Base-by-base conservation (phyloP, 805 yeast species). In the Starmerella floris region DNA sequence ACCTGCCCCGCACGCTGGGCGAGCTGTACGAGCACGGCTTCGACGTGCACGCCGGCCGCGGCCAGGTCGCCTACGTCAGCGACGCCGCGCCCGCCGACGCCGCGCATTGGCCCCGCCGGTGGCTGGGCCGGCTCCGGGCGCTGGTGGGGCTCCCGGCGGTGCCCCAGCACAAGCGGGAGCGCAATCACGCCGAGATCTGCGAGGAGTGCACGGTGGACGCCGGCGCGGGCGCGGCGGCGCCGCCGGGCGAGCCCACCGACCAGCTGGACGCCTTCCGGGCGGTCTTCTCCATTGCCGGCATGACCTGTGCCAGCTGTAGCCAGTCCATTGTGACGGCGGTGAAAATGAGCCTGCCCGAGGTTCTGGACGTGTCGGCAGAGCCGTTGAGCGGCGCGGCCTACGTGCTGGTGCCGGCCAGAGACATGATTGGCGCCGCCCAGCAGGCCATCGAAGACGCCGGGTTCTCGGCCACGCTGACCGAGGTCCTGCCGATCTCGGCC, bases 271-370 rank as follows among this genome's bases (percentile, higher is more conserved):
- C 47, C 20, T 70, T 59, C 46, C 56, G 73, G 37, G 83, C 79
- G 0, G 68, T 72, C 1, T 69, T 73, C 42, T 62, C 76, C 6
- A 63, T 79, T 39, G 68, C 69, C 10, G 84, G 83, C 2, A 77
- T 79, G 84, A 72, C 82, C 2, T 77, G 84, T 54, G 74, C 79
- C 3, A 62, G 78, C 4, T 77, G 84, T 54, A 58, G 73, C 6
- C 62, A 69, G 2, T 57, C 73, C 1, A 68, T 79, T 23, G 65
- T 71, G 1, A 59, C 60, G 16, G 70, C 73, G 0, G 59, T 64
- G 23, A 54, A 54, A 33, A 54, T 48, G 21, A 41, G 57, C n/a
- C 35, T 51, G 4, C 62, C 50, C 57, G 58, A 59, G 8, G 56
- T 59, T 22, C 40, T 54, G 19, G 64, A 64, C 22, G 66, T 66